A percentile compares a stretch with the other conserved stretches of the same genome.
Conservation (phyloP, 2,329 filamentous ascomycete genomes). For the Pseudogymnoascus sp. region DNA sequence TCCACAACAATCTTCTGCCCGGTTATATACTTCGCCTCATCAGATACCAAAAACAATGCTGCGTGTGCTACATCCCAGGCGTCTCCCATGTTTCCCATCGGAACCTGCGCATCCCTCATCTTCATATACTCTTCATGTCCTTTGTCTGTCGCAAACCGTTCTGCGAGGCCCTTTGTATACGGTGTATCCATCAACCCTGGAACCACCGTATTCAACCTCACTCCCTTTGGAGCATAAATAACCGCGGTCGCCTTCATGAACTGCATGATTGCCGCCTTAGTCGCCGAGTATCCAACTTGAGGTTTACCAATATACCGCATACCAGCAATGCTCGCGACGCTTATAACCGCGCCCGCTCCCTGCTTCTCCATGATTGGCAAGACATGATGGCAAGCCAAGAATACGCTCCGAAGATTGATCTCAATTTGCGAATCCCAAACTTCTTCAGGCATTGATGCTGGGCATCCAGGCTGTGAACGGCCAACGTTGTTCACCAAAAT, state of each 20-base stretch:
- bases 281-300: conserved; percentile 43
- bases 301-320: conserved; percentile 41
- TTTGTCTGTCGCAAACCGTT: conserved; percentile 32
- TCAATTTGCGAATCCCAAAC: conserved; percentile 43
- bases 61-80: conserved; percentile 50
- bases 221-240: conserved; percentile 36
- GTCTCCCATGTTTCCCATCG: conserved; percentile 49
- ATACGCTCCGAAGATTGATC: conserved; percentile 46
- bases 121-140: conserved; percentile 40
- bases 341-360: conserved; percentile 34
- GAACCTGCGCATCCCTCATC: conserved; percentile 45
- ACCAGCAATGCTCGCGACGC: conserved; percentile 43
- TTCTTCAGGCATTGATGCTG: conserved; percentile 39
- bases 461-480: conserved; percentile 42
- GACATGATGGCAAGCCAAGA: conserved; percentile 42
- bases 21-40: conserved; percentile 49
- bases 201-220: conserved; percentile 44
- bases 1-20: conserved; percentile 45
- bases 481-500: conserved; percentile 54
- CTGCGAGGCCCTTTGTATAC: conserved; percentile 35
- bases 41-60: conserved; percentile 45
- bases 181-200: conserved; percentile 50
- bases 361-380: conserved; percentile 46
- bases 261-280: conserved; percentile 42
- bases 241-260: conserved; percentile 40